These are phyloP conservation scores for Acarospora socialis DNA, from an alignment of 2,329 filamentous ascomycete genomes.

Conservation along the genomic window DNA sequence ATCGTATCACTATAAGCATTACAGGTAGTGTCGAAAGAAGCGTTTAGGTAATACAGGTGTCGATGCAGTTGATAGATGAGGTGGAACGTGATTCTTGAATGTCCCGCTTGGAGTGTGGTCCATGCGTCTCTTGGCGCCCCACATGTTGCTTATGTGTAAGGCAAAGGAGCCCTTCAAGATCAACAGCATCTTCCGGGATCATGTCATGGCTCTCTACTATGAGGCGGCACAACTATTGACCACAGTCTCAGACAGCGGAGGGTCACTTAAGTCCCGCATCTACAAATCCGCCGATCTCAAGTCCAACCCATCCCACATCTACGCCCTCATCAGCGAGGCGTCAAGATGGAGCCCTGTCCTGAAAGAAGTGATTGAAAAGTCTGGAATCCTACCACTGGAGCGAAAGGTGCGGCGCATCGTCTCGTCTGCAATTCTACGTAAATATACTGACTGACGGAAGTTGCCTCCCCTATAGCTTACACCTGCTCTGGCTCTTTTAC, in stretches of 20 bases:
- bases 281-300: constrained; percentile 63
- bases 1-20: not conserved
- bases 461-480: constrained; percentile 46
- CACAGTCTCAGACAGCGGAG: constrained; percentile 26
- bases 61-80: not conserved
- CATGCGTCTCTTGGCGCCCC: no score
- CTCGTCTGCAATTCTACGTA: constrained; percentile 7
- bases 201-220: constrained; percentile 79
- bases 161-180: not conserved
- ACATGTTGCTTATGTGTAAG: not conserved
- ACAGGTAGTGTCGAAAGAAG: not conserved
- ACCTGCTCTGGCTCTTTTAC: constrained; percentile 62
- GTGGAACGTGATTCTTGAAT: not conserved
- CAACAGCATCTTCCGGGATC: not conserved
- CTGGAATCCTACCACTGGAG: constrained; percentile 63
- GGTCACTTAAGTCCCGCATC: constrained; percentile 74
- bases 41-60: no score
- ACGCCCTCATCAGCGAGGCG: constrained; percentile 72
- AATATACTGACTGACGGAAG: constrained; percentile 26
- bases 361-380: constrained; percentile 76
- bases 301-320: constrained; percentile 66
- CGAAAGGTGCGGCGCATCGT: constrained; percentile 51
- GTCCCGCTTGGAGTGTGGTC: not conserved
- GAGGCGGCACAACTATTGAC: constrained; percentile 68
- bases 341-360: constrained; percentile 82